phyloP scores from a whole-genome alignment of 2,329 filamentous ascomycete genomes.

The Emmonsiellopsis sp. region DNA sequence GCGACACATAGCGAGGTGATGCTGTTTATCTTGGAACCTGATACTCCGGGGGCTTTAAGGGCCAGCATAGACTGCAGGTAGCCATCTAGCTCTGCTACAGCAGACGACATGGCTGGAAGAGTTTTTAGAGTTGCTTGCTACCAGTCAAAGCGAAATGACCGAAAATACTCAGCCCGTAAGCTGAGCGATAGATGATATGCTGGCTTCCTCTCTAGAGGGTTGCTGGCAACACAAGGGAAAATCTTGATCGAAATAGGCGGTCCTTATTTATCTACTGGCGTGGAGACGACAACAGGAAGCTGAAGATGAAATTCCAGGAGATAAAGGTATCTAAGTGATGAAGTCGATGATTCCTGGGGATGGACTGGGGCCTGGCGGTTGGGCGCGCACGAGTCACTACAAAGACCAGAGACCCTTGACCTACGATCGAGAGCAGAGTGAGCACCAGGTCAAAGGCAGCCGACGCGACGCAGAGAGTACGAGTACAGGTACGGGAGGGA shows the following conservation, averaged over 20 bases:
- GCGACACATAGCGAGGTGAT: slow-evolving; percentile 81
- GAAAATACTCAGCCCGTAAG: slow-evolving; percentile 1
- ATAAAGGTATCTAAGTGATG: slow-evolving; percentile 1
- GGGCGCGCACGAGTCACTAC: slow-evolving; percentile 4
- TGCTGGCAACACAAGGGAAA: not conserved
- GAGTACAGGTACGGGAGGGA: slow-evolving; percentile 5
- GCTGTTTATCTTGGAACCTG: slow-evolving; percentile 79
- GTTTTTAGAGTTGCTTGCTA: slow-evolving; percentile 5
- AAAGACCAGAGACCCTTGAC: not conserved
- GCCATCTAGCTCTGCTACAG: slow-evolving; percentile 83
- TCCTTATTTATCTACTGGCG: not conserved
- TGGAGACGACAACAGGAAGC: not conserved
- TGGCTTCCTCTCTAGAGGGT: not conserved
- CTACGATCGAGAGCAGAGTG: not conserved
- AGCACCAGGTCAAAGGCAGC: not conserved
- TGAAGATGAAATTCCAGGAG: not conserved
- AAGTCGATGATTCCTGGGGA: not conserved
- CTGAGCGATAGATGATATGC: not conserved
- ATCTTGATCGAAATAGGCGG: not conserved
- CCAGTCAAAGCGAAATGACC: slow-evolving; percentile 4
- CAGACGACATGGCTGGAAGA: slow-evolving; percentile 56
- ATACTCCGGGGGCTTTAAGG: slow-evolving; percentile 88
- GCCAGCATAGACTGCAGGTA: slow-evolving; percentile 85
- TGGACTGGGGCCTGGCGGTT: not conserved
- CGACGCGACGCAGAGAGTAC: slow-evolving; percentile 5